Base-by-base conservation (phyloP, 192 early-diverging fungal genomes). In the Umbelopsis ramanniana region DNA sequence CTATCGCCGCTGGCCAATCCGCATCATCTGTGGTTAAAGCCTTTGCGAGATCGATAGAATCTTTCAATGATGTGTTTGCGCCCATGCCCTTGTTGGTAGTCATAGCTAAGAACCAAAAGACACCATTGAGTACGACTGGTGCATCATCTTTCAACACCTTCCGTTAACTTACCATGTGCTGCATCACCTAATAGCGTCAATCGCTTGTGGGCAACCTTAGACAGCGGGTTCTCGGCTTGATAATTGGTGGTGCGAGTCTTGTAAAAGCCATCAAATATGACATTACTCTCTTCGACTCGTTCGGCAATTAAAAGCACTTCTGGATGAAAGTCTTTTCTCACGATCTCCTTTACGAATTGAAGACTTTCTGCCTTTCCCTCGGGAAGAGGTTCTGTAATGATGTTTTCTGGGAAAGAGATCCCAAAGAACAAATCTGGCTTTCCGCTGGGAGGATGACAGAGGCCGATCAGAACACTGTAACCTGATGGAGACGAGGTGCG, bases 111-210 rank as follows among this genome's bases (percentile, higher is more conserved):
- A 47, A 3, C 2, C 3, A 17, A 23, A 26, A 23, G 10, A 24
- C 6, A 17, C 6, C 21, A 7, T 46, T 6, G 24, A 45, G 1
- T 15, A 23, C 40, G 15, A 22, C 22, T 26, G 4, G 3, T 5
- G 6, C 40, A 46, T 17, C 1, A 19, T 0, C 12, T 6, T 46
- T 21, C 9, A 2, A 52, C 12, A 22, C 46, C 29, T 37, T 2
- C 23, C 48, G 0, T 23, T 7, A 23, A 15, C 57, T 46, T 46
- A 57, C 54, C 72, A 53, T 74, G 72, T 1, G 72, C 72, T 2
- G 72, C 72, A 47, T 74, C 72, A 4, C 72, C 72, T n/a, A 74
- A 2, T 0, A 74, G 47, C 0, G 72, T 74, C 23, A 74, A 33
- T 22, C 72, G 72, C 43, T 72, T 55, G 55, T 72, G 71, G 26